Base-by-base conservation (phyloP, 805 yeast species). In the Lachancea kluyveri region DNA sequence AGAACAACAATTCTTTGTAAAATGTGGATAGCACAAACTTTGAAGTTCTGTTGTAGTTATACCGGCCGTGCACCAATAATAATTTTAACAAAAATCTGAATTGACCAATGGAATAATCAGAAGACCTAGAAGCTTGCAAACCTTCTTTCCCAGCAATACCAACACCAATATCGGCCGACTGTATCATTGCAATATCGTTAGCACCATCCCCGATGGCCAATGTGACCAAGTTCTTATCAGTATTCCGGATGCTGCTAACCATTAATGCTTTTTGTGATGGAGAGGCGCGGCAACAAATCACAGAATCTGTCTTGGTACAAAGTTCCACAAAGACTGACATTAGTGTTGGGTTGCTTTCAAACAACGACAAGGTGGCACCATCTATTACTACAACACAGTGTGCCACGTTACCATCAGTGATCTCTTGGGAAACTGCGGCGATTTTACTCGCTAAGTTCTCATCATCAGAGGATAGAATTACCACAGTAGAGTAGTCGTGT, bases 181-280 rank as follows among this genome's bases (percentile, higher is more conserved):
- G 96, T 40, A 92, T 92, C 99, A 92, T 92, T 1, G 99, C 97
- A 53, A 92, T 88, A 59, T 92, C 99, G 54, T 92, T 92, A 2
- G 99, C 99, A 42, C 99, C 99, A 61, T 92, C 99, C 6, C 99
- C 99, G 52, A 92, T 83, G 0, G 98, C 98, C 40, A 92, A 67
- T 0, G 96, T 86, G 5, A 92, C 96, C 24, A 83, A 70, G 2
- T 61, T 60, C 30, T 69, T 77, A 46, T 80, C 71, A 36, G 79
- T 62, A n/a, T 68, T 63, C 31, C 97, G 68, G n/a, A 94, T 86
- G 20, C 77, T 69, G 17, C 74, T 59, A 2, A 92, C 97, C 84
- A 92, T 78, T 17, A 72, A 65, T 1, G 97, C 96, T 61, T 92
- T 92, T 57, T 92, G 99, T 0, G 96, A 79, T 0, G 99, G 99